Base-by-base conservation (phyloP, 495 filamentous ascomycete genomes). In the Hypoxylon crocopeplum region DNA sequence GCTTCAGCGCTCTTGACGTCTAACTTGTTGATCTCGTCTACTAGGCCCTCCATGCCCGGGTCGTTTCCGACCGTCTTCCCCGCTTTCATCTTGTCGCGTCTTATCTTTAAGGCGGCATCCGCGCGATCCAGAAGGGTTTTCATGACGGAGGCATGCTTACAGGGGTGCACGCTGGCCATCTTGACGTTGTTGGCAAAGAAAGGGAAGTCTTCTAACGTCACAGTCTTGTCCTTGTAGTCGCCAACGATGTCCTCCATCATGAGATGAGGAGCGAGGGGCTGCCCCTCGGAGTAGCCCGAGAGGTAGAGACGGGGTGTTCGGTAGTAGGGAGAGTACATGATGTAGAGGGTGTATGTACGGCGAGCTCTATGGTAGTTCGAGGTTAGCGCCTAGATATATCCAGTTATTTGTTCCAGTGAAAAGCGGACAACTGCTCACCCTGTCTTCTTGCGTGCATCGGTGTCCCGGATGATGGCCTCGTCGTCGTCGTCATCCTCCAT, bases 161-260 rank as follows among this genome's bases (percentile, higher is more conserved):
- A 87, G 4, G 95, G 95, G 67, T 99, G 95, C 20, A 99, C 89
- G 49, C 86, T 92, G 22, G 94, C 95, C 87, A 96, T 99, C 79
- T 96, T 95, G 62, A 96, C 83, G 53, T 80, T 84, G 64, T 81
- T 82, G 42, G 90, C 87, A 67, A 90, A 92, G 79, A 92, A 95
- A 19, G 92, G 92, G 72, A 99, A 99, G 71, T 97, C 91, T 73
- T 99, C 95, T 33, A 98, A 85, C 12, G 95, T 99, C 55, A 99
- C 94, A 6, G 94, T 99, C 78, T 99, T 99, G 76, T 98, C 93
- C 70, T 96, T 96, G 81, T 99, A 99, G 80, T 99, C 95, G 65
- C 95, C 93, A 22, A 97, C 89, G 65, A 99, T 98, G 66, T 99
- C 95, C 69, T 99, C 94, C 89, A 98, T 96, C 95, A 99, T 98